Conservation (phyloP, 176 grass and related monocot genomes). For the Oryza australiensis region DNA sequence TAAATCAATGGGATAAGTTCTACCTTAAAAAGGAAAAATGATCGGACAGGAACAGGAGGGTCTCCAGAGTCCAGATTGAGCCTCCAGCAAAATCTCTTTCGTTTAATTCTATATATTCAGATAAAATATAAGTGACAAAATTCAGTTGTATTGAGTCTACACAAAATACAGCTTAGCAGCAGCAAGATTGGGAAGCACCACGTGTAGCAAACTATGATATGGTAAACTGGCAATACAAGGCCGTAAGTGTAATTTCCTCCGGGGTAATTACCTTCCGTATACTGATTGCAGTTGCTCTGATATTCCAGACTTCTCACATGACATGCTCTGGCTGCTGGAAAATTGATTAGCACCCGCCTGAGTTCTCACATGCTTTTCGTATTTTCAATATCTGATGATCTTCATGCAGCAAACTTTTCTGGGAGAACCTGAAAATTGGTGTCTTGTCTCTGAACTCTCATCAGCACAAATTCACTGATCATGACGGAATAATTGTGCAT, state of each 20-base stretch:
- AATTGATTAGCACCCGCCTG: not conserved
- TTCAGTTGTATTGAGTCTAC: slow-evolving; percentile 6
- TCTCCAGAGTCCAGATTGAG: too few relatives aligned
- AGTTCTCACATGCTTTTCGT: not conserved
- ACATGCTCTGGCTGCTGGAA: not conserved
- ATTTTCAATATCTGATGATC: not conserved
- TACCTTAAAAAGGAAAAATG: not conserved
- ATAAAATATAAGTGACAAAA: slow-evolving; percentile 24
- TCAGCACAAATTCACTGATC: not conserved
- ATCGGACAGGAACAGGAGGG: too few relatives aligned
- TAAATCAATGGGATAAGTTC: not conserved
- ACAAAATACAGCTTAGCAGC: not conserved
- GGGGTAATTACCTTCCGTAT: slow-evolving; percentile 19
- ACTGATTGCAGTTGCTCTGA: not conserved
- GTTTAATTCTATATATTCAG: not conserved
- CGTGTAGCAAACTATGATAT: not conserved
- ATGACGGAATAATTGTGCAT: not conserved
- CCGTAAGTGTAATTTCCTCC: not conserved
- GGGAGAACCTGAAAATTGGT: not conserved
- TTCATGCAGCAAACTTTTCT: not conserved
- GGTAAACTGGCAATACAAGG: not conserved
- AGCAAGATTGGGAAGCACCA: not conserved
- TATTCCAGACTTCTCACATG: not conserved
- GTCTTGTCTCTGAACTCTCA: not conserved
- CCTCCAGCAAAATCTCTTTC: not conserved